A percentile compares a stretch with the other conserved stretches of the same genome.
Evolutionary conservation across 345 rosid genomes (phyloP).

Genomic region (Salix exigua): DNA sequence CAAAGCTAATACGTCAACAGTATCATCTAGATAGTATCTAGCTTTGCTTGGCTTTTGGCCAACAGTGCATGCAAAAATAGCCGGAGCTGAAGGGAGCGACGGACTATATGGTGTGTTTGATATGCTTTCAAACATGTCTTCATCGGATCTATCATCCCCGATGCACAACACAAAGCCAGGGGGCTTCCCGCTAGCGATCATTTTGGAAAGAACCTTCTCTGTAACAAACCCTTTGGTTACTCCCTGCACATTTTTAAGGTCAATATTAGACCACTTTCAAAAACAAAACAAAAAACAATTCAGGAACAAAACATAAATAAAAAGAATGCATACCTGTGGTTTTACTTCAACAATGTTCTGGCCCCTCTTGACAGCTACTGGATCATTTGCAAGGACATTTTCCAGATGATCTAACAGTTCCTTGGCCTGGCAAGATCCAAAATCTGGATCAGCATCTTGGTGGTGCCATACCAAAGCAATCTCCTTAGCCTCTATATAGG

Average conservation of each 20-base stretch:
- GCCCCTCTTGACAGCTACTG: slow-evolving; percentile 53
- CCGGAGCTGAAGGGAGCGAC: slow-evolving; percentile 13
- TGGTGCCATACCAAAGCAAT: slow-evolving; percentile 74
- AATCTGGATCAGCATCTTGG: slow-evolving; percentile 59
- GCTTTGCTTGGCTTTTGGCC: slow-evolving; percentile 37
- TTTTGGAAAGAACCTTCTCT: slow-evolving; percentile 26
- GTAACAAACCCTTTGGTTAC: slow-evolving; percentile 25
- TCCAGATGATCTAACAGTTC: slow-evolving; percentile 65
- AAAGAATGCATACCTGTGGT: slow-evolving; percentile 44
- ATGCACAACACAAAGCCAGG: slow-evolving; percentile 32
- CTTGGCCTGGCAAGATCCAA: slow-evolving; percentile 63
- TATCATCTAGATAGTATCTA: slow-evolving; percentile 28
- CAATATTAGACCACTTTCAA: slow-evolving; percentile 2
- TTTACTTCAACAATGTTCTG: slow-evolving; percentile 63
- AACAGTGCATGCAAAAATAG: slow-evolving; percentile 29
- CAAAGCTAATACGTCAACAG: slow-evolving; percentile 19
- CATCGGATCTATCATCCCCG: slow-evolving; percentile 31
- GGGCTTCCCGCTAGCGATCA: slow-evolving; percentile 13
- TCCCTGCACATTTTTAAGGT: slow-evolving; percentile 20
- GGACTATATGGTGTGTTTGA: slow-evolving; percentile 1
- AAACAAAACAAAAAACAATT: not conserved
- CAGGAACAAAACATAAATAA: not conserved
- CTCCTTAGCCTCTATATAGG: slow-evolving; percentile 55
- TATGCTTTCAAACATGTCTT: slow-evolving; percentile 33
- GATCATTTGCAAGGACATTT: slow-evolving; percentile 60